Conservation (phyloP, 2,329 filamentous ascomycete species). For the Aspergillus costaricaensis region DNA sequence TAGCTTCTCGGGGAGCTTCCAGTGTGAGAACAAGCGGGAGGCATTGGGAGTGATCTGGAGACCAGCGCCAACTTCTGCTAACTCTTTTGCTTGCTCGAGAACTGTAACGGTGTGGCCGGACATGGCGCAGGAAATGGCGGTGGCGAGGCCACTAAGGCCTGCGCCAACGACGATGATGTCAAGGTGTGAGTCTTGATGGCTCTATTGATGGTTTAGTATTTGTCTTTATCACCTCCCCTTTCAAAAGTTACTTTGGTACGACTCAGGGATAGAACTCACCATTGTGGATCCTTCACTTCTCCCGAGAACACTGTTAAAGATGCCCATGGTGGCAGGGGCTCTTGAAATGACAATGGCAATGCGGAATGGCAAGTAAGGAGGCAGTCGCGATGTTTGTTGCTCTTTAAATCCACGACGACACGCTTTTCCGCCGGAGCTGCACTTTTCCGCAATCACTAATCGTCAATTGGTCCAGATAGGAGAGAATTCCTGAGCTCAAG, state of each 20-base stretch:
- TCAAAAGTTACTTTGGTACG: not conserved
- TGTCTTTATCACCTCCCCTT: too few species aligned
- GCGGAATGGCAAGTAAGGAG: not conserved
- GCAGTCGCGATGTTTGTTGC: not conserved
- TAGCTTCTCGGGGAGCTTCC: conserved; percentile 29
- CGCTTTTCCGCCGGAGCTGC: not conserved
- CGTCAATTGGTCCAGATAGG: not conserved
- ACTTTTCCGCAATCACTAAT: not conserved
- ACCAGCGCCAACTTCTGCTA: conserved; percentile 61
- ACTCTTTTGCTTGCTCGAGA: conserved; percentile 33
- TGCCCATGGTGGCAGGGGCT: not conserved
- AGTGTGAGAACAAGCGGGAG: conserved; percentile 33
- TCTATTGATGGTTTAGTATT: not conserved
- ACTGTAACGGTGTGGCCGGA: conserved; percentile 31
- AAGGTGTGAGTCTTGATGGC: conserved; percentile 14
- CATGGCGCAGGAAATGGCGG: conserved; percentile 31
- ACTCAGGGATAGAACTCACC: not conserved
- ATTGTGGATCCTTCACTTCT: not conserved
- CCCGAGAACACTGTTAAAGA: not conserved
- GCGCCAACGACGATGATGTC: conserved; percentile 34
- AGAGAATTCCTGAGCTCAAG: too few species aligned
- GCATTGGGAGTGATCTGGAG: conserved; percentile 55
- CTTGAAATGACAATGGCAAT: too few species aligned
- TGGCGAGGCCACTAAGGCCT: conserved; percentile 34
- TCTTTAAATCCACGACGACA: not conserved